Evolutionary conservation across 139 green algal genomes (phyloP).

Genomic region (Diplosphaera chodatii): DNA sequence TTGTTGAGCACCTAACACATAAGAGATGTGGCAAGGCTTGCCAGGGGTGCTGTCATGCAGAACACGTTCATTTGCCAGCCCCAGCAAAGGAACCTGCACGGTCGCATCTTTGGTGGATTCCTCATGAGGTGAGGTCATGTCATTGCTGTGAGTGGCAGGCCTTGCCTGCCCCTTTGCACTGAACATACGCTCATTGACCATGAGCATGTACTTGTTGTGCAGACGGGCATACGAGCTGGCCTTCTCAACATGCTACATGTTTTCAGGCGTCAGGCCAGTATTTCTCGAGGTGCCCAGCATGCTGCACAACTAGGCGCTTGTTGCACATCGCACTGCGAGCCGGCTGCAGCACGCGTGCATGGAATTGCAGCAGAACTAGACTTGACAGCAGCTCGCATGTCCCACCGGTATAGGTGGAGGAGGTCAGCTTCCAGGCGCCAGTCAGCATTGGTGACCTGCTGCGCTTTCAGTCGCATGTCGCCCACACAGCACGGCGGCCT

Average conservation of each 20-base stretch:
- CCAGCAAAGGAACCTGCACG: constrained; percentile 72
- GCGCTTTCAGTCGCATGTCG: constrained; percentile 47
- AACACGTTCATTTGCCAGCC: constrained; percentile 78
- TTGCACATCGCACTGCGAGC: too few relatives aligned
- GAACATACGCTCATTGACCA: too few relatives aligned
- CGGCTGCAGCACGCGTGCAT: too few relatives aligned
- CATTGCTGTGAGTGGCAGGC: too few relatives aligned
- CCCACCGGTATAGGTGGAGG: constrained; percentile 42
- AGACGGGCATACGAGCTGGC: constrained; percentile 78
- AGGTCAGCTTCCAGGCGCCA: constrained; percentile 53
- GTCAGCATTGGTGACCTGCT: constrained; percentile 77
- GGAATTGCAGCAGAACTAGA: too few relatives aligned
- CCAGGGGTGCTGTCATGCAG: constrained; percentile 24
- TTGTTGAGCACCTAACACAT: too few relatives aligned
- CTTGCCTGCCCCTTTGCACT: too few relatives aligned
- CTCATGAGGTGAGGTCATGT: constrained; percentile 65
- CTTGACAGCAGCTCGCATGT: too few relatives aligned
- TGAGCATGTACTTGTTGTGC: too few relatives aligned
- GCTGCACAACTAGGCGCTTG: too few relatives aligned
- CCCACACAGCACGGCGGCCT: constrained; percentile 24
- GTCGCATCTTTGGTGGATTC: constrained; percentile 81
- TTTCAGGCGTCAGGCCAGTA: constrained; percentile 49
- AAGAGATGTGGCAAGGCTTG: too few relatives aligned
- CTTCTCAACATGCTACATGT: constrained; percentile 73
- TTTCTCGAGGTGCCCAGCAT: constrained; percentile 34